Base-by-base conservation (phyloP, 148 eudicot species). In the Rhododendron ovatum region DNA sequence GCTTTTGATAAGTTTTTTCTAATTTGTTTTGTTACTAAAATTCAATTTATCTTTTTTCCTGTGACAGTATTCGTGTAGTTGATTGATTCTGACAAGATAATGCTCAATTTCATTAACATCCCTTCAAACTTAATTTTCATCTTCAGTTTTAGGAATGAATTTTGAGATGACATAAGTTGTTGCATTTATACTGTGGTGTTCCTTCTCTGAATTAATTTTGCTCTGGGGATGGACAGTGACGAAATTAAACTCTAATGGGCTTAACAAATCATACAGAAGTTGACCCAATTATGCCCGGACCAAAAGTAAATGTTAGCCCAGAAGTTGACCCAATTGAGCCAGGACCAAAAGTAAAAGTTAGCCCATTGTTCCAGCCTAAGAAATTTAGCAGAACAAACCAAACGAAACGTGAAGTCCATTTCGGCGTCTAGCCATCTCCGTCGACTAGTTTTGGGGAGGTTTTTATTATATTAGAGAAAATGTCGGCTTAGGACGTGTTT, bases 131-230 rank as follows among this genome's bases (percentile, higher is more conserved):
- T 71, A 12, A 12, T 71, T 71, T 71, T 30, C 76, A 71, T 71
- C 76, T 71, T 71, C 76, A 71, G 13, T 71, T 69, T 71, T 14
- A 28, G 76, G 76, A 71, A 30, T 71, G 20, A 65, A 71, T 71
- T 14, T 30, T 71, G 76, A 71, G 39, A 71, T 14, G 20, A 14
- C 37, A 30, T 13, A 71, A 28, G 2, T 30, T 14, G 35, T 30
- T 71, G 39, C 73, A 65, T 65, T 65, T n/a, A 26, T 65, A 41
- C 45, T 9, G 14, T 26, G 33, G 73, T 65, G 73, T 65, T 65
- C 73, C 73, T 65, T 65, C 73, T 65, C 73, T 65, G 73, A 65
- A 65, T n/a, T 65, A 65, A 65, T 65, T 65, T 65, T n/a, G 73
- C 4, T 65, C 4, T n/a, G 8, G 33, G 30, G 14, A 65, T 65